Evolutionary conservation across 1,139 yeast species (phyloP).

Genomic region (Blastobotrys persicus): DNA sequence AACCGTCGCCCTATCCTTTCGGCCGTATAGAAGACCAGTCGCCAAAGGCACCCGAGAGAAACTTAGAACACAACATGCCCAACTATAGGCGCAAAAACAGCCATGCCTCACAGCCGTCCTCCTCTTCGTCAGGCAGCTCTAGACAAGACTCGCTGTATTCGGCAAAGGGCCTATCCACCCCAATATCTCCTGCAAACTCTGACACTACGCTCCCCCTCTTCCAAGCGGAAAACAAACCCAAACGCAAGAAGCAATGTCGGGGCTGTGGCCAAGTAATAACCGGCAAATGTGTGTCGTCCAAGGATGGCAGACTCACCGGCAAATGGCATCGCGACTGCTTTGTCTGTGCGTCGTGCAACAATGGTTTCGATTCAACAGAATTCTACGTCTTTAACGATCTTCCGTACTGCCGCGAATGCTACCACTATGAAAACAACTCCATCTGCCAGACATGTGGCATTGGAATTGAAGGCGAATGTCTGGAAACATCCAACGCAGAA

Average conservation of each 20-base stretch:
- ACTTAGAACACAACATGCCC: conserved; percentile 1
- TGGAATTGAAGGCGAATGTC: conserved; percentile 90
- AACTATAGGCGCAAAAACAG: conserved; percentile 9
- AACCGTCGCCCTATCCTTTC: conserved; percentile 18
- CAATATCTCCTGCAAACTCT: conserved; percentile 12
- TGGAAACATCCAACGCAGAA: conserved; percentile 48
- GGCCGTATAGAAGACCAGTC: no score
- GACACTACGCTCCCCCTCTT: conserved; percentile 2
- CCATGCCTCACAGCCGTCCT: conserved; percentile 13
- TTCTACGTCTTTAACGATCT: conserved; percentile 76
- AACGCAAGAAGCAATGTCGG: conserved; percentile 33
- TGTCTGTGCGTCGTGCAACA: conserved; percentile 61
- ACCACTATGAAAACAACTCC: conserved; percentile 72
- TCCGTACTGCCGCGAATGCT: conserved; percentile 79
- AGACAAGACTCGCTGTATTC: conserved; percentile 15
- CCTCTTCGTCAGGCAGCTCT: conserved; percentile 12
- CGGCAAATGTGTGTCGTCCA: conserved; percentile 68
- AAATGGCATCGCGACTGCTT: conserved; percentile 94
- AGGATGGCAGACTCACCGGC: conserved; percentile 79
- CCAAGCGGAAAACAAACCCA: background rate
- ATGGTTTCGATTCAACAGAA: conserved; percentile 40
- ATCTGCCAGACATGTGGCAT: conserved; percentile 65
- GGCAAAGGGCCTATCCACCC: conserved; percentile 11
- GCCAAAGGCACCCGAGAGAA: conserved; percentile 8
- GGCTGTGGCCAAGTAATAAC: conserved; percentile 52